Base-by-base conservation (phyloP, 2,329 filamentous ascomycete genomes). In the Aureobasidium sp. region DNA sequence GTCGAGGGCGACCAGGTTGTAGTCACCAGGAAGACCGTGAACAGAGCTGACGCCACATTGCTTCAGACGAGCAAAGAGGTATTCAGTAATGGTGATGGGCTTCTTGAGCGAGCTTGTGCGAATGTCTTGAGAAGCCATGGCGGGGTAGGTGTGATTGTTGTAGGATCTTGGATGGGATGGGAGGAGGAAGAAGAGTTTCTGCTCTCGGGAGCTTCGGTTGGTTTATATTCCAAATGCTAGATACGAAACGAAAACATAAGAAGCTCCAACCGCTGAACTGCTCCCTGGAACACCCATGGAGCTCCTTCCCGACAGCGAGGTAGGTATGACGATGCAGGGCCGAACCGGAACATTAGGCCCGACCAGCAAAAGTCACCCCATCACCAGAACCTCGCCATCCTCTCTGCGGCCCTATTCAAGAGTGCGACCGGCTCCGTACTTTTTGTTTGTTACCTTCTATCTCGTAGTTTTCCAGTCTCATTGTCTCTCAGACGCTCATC, bases 11-110 rank as follows among this genome's bases (percentile, higher is more conserved):
- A 65, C 65, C 27, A 73, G 69, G 32, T 73, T 71, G 65, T 70
- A 77, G 68, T 77, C 76, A 58, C 73, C 70, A 17, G 73, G 72
- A 9, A 83, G 77, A 20, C 81, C 81, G 61, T 80, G 79, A 41
- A 79, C 64, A 3, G 76, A 76, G 27, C 72, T 69, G 27, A 79
- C 72, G 39, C 77, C 77, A 26, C 79, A 72, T 64, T 79, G 70
- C 34, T 73, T 69, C 3, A 80, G 73, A 29, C 78, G 72, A 8
- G 68, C 66, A 66, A 77, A 74, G 20, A 77, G 67, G 60, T 76
- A 76, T 5, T 72, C 66, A 27, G 62, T 47, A 9, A 58, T 58
- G 15, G 42, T 53, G 34, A 62, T 44, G 10, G 60, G 61, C 53
- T 62, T 56, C 37, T 58, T 62, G 50, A 62, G 52, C 41, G 61